Conservation (phyloP, 2,329 filamentous ascomycete genomes). For the Gremmenia infestans region DNA sequence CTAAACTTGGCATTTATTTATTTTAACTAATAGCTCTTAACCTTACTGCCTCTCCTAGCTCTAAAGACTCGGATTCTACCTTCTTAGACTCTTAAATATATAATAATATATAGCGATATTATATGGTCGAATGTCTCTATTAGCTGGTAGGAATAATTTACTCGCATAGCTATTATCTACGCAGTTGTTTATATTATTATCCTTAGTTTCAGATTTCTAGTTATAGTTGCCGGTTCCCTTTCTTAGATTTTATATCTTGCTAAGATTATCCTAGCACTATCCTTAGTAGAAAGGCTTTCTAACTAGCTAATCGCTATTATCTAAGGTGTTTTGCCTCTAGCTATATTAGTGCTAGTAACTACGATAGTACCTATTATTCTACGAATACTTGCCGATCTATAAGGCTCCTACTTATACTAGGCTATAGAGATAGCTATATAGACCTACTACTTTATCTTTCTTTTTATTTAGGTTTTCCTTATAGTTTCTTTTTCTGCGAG, state of each 20-base stretch:
- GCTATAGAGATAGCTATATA: slow-evolving; percentile 42
- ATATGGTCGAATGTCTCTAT: slow-evolving; percentile 95
- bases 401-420: slow-evolving; percentile 25
- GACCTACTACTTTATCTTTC: slow-evolving; percentile 64
- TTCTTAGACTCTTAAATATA: slow-evolving; percentile 33
- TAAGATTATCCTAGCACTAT: slow-evolving; percentile 9
- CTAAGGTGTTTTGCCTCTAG: slow-evolving; percentile 13
- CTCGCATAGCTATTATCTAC: slow-evolving; percentile 62
- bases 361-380: slow-evolving; percentile 6
- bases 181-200: slow-evolving; percentile 45
- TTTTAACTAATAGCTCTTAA: slow-evolving; percentile 87
- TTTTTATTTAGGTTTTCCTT: slow-evolving; percentile 67
- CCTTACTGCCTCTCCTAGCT: slow-evolving; percentile 53
- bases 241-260: slow-evolving; percentile 15
- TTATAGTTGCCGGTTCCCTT: slow-evolving; percentile 15
- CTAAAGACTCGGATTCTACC: slow-evolving; percentile 7
- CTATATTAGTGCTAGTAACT: slow-evolving; percentile 7
- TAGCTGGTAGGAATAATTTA: slow-evolving; percentile 81
- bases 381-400: slow-evolving; percentile 9
- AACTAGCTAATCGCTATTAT: slow-evolving; percentile 10
- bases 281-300: slow-evolving; percentile 6
- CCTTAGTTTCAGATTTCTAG: slow-evolving; percentile 12
- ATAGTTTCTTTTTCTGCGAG: slow-evolving; percentile 46
- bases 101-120: slow-evolving; percentile 83
- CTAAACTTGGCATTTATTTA: slow-evolving; percentile 96